Evolutionary conservation across 2,329 filamentous ascomycete genomes (phyloP), one percentile per base, ranked within the genome.

Genomic region (Cladosporium sp.): DNA sequence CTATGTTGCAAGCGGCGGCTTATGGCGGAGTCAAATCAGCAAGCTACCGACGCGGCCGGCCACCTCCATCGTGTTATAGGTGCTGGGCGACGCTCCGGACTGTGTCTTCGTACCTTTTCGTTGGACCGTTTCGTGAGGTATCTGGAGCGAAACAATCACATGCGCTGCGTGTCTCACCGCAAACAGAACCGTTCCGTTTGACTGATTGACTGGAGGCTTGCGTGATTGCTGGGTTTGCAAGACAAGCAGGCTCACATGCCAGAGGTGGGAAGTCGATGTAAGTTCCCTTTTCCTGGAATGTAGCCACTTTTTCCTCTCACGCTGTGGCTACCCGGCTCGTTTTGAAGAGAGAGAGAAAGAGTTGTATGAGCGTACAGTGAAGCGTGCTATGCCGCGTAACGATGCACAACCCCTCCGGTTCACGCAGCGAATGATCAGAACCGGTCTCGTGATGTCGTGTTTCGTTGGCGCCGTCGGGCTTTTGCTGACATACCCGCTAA

Each of bases 1-100:
- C 34, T 41, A 58, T 58, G 55, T 32, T 59, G 57, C 57, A 59
- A 59, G 57, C 57, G 57, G 57, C 57, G 34, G 57, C 57, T 59
- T 47, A 59, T 36, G 57, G 57, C 57, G 57, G 38, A 59, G 57
- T 47, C 15, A 28, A 41, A 41, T 41, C 24, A 55, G 28, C 36
- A 30, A 41, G 36, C 57, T 30, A 21, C 38, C 57, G 24, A 24
- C 24, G 24, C 2, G 24, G 24, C 24, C 24, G n/a, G 41, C 34
- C 55, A 14, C 24, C 57, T 26, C 15, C 38, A 59, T 14, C 36
- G 11, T 38, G 10, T 59, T 26, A 59, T 59, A 59, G 57, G 38
- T n/a, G 57, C 14, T 59, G 57, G 36, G 36, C 7, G 5, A 26
- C 15, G 36, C 57, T 59, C 38, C n/a, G 36, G 38, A 18, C 18